phyloP scores from a whole-genome alignment of 2,329 filamentous ascomycete species.

The Ceratocystis diversiconidia region DNA sequence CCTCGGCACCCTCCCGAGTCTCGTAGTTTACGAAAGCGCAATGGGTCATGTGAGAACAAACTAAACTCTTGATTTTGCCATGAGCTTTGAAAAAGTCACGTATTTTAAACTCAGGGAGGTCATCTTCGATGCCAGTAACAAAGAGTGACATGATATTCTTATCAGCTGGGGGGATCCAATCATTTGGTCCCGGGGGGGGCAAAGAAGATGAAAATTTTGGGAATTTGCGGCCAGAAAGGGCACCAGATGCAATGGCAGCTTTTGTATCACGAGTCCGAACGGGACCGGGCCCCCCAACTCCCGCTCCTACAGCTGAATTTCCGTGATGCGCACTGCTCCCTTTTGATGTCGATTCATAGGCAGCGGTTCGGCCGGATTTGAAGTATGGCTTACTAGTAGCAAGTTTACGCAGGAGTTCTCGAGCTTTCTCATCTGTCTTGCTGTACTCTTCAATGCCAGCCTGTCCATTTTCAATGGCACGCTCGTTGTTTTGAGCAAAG shows the following conservation, averaged over 20 bases:
- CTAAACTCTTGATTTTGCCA: conserved; percentile 79
- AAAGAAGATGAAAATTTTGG: conserved; percentile 30
- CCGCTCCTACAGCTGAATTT: conserved; percentile 39
- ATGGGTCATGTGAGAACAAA: conserved; percentile 94
- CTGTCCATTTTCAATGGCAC: conserved; percentile 81
- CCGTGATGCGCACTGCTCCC: conserved; percentile 26
- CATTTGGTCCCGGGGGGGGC: conserved; percentile 52
- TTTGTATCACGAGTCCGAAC: conserved; percentile 59
- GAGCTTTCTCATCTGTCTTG: conserved; percentile 91
- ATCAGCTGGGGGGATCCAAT: conserved; percentile 75
- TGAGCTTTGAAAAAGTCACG: conserved; percentile 80
- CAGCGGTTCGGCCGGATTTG: conserved; percentile 67
- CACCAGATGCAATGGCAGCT: conserved; percentile 37
- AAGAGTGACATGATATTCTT: conserved; percentile 84
- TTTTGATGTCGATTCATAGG: conserved; percentile 34
- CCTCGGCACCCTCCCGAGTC: conserved; percentile 70
- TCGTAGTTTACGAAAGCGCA: conserved; percentile 95
- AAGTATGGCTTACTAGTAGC: conserved; percentile 94
- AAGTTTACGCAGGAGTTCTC: conserved; percentile 69
- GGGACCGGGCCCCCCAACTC: conserved; percentile 53
- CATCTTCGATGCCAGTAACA: conserved; percentile 88
- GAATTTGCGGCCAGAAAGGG: conserved; percentile 31
- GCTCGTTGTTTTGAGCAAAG: conserved; percentile 94
- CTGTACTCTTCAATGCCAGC: conserved; percentile 81
- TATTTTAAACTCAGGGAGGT: conserved; percentile 81